Percentiles rank a stretch among this genome's conserved stretches.
These are phyloP conservation scores for Mrakia frigida DNA, from an alignment of 768 basidiomycete genomes.

Conservation along the genomic window DNA sequence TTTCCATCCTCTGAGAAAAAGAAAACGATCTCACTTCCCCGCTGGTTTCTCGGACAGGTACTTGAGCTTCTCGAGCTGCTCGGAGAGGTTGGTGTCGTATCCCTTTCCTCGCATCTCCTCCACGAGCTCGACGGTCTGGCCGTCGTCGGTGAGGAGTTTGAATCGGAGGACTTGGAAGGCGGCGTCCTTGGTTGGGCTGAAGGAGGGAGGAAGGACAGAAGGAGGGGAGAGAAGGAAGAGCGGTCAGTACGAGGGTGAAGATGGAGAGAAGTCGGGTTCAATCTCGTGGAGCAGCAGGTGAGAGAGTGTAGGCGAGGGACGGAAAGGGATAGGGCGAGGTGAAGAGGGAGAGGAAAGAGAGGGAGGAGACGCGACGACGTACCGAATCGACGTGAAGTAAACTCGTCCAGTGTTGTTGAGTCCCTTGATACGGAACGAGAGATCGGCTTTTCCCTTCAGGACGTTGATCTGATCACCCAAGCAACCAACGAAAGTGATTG, in stretches of 20 bases:
- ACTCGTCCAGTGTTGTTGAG: constrained; percentile 11
- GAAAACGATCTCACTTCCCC: not conserved
- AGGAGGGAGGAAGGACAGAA: not conserved
- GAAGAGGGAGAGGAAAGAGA: not conserved
- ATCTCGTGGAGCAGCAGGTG: too few species aligned
- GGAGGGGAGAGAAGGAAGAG: not conserved
- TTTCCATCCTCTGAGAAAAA: not conserved
- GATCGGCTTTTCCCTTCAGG: constrained; percentile 24
- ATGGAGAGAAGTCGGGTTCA: not conserved
- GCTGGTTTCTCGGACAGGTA: not conserved
- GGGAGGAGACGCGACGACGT: not conserved
- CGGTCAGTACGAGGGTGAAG: not conserved
- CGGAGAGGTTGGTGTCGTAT: constrained; percentile 20
- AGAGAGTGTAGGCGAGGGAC: too few species aligned
- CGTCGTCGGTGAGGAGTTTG: constrained; percentile 30
- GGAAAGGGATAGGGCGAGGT: not conserved
- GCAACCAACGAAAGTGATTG: too few species aligned
- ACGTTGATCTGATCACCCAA: constrained; percentile 8
- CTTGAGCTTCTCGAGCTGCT: not conserved
- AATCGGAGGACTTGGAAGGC: constrained; percentile 32
- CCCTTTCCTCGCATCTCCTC: constrained; percentile 31
- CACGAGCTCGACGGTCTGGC: constrained; percentile 25
- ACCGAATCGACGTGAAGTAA: constrained; percentile 32
- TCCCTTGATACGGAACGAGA: constrained; percentile 28
- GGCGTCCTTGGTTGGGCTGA: constrained; percentile 6